Percentiles rank a stretch among this genome's conserved stretches.
These are phyloP conservation scores for Fusarium subtropicale DNA, from an alignment of 2,329 filamentous ascomycete species.

Conservation along the genomic window DNA sequence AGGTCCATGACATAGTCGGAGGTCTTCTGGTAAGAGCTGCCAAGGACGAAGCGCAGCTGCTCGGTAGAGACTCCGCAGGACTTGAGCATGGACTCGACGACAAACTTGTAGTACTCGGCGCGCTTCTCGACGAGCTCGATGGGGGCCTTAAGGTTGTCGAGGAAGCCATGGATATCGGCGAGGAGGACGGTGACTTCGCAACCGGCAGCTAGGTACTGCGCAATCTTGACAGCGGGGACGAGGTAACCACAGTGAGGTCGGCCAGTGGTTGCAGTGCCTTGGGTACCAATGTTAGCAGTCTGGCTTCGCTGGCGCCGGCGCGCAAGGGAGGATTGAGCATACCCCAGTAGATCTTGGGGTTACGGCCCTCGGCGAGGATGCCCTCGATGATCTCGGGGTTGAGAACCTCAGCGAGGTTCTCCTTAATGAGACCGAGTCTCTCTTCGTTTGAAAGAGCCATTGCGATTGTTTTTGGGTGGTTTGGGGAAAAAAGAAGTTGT, in stretches of 20 bases:
- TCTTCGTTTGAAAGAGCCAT: conserved; percentile 54
- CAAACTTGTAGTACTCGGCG: conserved; percentile 83
- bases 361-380: conserved; percentile 75
- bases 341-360: conserved; percentile 88
- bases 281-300: not conserved
- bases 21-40: conserved; percentile 82
- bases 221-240: conserved; percentile 88
- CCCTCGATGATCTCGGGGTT: conserved; percentile 86
- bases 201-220: conserved; percentile 84
- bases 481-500: not conserved
- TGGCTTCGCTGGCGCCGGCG: not conserved
- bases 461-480: not conserved
- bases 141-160: conserved; percentile 87
- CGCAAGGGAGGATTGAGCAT: conserved; percentile 31
- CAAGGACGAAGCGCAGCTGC: conserved; percentile 84
- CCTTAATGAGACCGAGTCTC: conserved; percentile 79
- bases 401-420: conserved; percentile 84
- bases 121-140: conserved; percentile 87
- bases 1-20: conserved; percentile 88
- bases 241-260: conserved; percentile 91
- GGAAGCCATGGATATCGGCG: conserved; percentile 80
- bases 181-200: conserved; percentile 85
- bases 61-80: conserved; percentile 83
- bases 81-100: conserved; percentile 79
- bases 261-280: conserved; percentile 85